Base-by-base conservation (phyloP, 2,329 filamentous ascomycete species). In the Pseudofabraea citricarpa region DNA sequence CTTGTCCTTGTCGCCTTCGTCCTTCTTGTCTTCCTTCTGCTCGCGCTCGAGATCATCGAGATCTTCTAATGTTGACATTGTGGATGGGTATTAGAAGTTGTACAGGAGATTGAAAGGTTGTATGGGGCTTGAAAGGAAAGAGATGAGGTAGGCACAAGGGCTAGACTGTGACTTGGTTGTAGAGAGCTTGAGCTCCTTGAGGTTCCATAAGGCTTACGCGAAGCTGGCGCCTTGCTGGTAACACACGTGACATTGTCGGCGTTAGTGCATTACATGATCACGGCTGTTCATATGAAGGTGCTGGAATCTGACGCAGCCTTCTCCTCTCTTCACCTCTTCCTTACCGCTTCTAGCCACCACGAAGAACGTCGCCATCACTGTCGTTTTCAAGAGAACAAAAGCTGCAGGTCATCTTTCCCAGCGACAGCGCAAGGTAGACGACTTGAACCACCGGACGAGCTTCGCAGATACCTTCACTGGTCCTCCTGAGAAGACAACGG, bases 31-130 rank as follows among this genome's bases (percentile, higher is more conserved):
- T 64, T 84, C 75, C 62, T 83, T 78, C 71, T 77, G 77, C 67
- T 77, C 72, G 64, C 85, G 78, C 72, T 87, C 83, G 62, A 87
- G 72, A 64, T 85, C 81, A 60, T 87, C 83, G 56, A 87, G 79
- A 70, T 87, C 83, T 73, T 88, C 84, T 60, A 87, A 74, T 53
- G 83, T 87, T 56, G 83, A 85, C 83, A 88, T 88, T 61, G 47
- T 70, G 59, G 56, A 27, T 27, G 45, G 36, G n/a, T 22, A 27
- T n/a, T 40, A 26, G 23, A 31, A 24, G 19, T 16, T 31, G 10
- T 21, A 27, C 16, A 18, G 29, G 13, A 8, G 13, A 19, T 37
- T n/a, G n/a, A 20, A 22, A 22, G 9, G 20, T 20, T 36, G 21
- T n/a, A 20, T 19, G 9, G 32, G 21, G n/a, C 15, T 36, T 10